These are phyloP conservation scores for Didymella glomerata DNA, from an alignment of 2,329 filamentous ascomycete species.

Conservation along the genomic window DNA sequence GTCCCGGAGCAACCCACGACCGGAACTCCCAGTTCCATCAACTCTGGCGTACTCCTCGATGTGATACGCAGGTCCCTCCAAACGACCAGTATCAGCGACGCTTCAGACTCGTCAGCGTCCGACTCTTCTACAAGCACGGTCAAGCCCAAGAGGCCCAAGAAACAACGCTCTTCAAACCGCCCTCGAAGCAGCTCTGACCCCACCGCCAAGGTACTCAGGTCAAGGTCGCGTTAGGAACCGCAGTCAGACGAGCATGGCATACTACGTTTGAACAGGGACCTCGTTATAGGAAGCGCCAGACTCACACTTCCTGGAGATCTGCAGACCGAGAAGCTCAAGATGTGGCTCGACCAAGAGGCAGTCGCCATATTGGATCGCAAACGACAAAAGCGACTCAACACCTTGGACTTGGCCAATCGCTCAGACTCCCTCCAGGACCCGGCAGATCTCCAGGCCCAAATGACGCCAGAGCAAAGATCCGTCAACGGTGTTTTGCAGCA, in stretches of 20 bases:
- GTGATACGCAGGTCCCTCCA: slow-evolving; percentile 1
- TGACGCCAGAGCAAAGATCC: no score
- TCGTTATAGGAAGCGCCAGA: not conserved
- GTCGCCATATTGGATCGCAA: not conserved
- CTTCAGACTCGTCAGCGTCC: not conserved
- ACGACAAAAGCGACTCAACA: not conserved
- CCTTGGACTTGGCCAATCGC: not conserved
- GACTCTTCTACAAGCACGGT: not conserved
- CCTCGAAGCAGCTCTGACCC: slow-evolving; percentile 1
- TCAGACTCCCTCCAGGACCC: no score
- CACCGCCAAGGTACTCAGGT: not conserved
- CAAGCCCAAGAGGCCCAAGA: not conserved
- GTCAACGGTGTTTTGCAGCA: no score
- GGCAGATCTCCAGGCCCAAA: no score
- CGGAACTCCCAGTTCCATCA: not conserved
- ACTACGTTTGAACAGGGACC: slow-evolving; percentile 3
- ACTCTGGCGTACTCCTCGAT: slow-evolving; percentile 1
- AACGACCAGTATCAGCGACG: slow-evolving; percentile 8
- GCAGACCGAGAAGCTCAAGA: not conserved
- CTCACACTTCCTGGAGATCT: not conserved
- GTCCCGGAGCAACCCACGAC: not conserved
- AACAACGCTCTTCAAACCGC: not conserved
- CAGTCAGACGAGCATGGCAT: not conserved
- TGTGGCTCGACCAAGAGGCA: not conserved
- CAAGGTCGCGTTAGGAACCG: slow-evolving; percentile 12